Percentiles rank a stretch among this genome's conserved stretches.
phyloP scores from a whole-genome alignment of 2,329 filamentous ascomycete species.

The Helicocarpus griseus region DNA sequence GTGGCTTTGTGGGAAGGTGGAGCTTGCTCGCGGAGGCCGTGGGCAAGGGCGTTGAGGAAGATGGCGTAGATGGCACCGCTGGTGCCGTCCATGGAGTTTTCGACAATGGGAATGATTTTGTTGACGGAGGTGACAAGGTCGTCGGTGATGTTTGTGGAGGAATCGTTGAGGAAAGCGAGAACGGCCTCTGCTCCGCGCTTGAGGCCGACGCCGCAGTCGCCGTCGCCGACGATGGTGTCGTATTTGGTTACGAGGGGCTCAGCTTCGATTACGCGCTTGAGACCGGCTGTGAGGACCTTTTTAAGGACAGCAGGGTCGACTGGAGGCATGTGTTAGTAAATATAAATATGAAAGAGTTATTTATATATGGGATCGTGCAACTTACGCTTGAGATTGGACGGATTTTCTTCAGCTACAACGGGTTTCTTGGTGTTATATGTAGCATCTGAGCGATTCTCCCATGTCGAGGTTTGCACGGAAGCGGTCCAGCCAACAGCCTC shows the following conservation, averaged over 20 bases:
- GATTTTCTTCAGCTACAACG: slow-evolving; percentile 35
- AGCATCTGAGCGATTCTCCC: slow-evolving; percentile 41
- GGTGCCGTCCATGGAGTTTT: slow-evolving; percentile 64
- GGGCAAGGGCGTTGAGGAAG: slow-evolving; percentile 76
- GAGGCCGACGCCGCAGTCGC: slow-evolving; percentile 79
- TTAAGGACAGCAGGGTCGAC: slow-evolving; percentile 29
- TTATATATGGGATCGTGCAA: slow-evolving; percentile 8
- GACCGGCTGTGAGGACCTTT: slow-evolving; percentile 44
- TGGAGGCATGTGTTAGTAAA: slow-evolving; percentile 2
- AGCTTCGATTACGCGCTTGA: slow-evolving; percentile 51
- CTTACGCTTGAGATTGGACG: slow-evolving; percentile 46
- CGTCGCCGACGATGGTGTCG: slow-evolving; percentile 78
- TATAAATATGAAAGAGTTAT: no score
- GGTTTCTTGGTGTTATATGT: slow-evolving; percentile 33
- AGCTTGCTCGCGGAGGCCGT: slow-evolving; percentile 51
- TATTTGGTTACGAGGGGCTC: slow-evolving; percentile 58
- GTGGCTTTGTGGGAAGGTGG: slow-evolving; percentile 31
- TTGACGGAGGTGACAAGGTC: slow-evolving; percentile 53
- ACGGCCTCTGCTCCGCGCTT: slow-evolving; percentile 72
- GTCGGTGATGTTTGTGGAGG: slow-evolving; percentile 36
- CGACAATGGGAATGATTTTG: slow-evolving; percentile 53
- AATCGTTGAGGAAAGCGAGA: slow-evolving; percentile 32
- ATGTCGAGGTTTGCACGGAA: slow-evolving; percentile 49
- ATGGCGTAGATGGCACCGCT: slow-evolving; percentile 75
- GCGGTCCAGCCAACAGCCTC: slow-evolving; percentile 60